These are phyloP conservation scores for Groenewaldozyma salmanticensis DNA, from an alignment of 805 yeast genomes.

Conservation along the genomic window DNA sequence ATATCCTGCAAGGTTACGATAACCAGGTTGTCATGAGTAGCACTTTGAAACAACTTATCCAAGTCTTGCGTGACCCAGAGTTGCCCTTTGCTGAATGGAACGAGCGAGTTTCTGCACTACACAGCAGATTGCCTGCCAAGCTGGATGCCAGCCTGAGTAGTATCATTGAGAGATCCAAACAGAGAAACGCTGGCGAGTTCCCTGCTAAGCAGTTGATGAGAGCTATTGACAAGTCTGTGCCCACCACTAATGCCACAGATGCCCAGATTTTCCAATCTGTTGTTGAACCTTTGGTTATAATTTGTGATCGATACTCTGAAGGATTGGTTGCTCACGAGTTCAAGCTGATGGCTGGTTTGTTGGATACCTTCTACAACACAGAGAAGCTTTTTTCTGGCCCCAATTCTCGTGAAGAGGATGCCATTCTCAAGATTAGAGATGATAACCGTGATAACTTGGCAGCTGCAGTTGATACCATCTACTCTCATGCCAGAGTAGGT, in stretches of 20 bases:
- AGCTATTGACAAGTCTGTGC: constrained; percentile 56
- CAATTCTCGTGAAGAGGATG: constrained; percentile 77
- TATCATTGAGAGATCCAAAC: constrained; percentile 53
- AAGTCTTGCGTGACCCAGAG: constrained; percentile 64
- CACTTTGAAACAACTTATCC: constrained; percentile 63
- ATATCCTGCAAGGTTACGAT: constrained; percentile 85
- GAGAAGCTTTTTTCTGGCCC: constrained; percentile 74
- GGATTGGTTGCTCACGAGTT: constrained; percentile 84
- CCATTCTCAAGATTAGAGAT: constrained; percentile 77
- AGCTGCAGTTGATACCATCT: constrained; percentile 60
- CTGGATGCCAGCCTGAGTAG: constrained; percentile 59
- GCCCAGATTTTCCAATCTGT: constrained; percentile 41
- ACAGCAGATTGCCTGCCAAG: constrained; percentile 74
- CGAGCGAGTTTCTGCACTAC: constrained; percentile 77
- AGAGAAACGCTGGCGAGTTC: constrained; percentile 64
- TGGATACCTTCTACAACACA: constrained; percentile 63
- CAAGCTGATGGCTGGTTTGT: constrained; percentile 55
- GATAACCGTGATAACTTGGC: constrained; percentile 68
- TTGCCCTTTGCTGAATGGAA: constrained; percentile 93
- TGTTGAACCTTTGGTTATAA: constrained; percentile 62
- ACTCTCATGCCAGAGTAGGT: constrained; percentile 88
- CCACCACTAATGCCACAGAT: constrained; percentile 35
- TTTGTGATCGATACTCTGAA: constrained; percentile 58
- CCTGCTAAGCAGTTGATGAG: constrained; percentile 82
- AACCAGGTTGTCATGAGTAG: constrained; percentile 90